These are phyloP conservation scores for Saturnispora gosingensis DNA, from an alignment of 805 yeast genomes.

Conservation along the genomic window DNA sequence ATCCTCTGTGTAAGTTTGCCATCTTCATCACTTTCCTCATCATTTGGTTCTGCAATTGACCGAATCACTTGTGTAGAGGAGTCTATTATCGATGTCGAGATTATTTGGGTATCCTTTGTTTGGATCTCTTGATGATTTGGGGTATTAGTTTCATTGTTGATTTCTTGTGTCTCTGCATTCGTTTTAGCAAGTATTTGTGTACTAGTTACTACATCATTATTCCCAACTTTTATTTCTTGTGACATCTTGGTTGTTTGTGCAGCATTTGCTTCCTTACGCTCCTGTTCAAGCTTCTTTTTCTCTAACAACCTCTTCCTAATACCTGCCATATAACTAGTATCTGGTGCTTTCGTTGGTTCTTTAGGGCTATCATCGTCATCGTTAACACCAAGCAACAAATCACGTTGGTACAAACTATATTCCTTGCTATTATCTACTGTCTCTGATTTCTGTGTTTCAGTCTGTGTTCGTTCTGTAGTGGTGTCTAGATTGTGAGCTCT, in stretches of 20 bases:
- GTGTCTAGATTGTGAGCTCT: neutral
- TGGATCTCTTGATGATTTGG: neutral
- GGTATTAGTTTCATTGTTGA: neutral
- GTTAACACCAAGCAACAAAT: conserved; percentile 1
- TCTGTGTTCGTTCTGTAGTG: neutral
- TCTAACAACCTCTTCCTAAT: conserved; percentile 5
- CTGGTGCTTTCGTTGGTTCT: neutral
- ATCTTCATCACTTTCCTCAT: conserved; percentile 6
- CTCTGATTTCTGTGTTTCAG: neutral
- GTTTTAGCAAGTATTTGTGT: neutral
- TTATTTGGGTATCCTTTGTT: neutral
- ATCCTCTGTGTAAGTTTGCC: neutral
- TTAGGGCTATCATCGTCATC: neutral
- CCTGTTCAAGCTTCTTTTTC: conserved; percentile 3
- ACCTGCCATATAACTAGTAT: conserved; percentile 5
- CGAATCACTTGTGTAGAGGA: neutral
- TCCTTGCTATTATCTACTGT: neutral
- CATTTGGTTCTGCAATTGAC: conserved; percentile 4
- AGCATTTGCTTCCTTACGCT: neutral
- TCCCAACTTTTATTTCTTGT: neutral
- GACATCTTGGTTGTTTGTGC: neutral
- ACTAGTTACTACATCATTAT: neutral
- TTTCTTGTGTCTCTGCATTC: neutral
- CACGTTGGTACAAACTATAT: conserved; percentile 2
- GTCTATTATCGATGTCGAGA: neutral